Conservation (phyloP, 805 yeast species). For the Lipomyces kockii region DNA sequence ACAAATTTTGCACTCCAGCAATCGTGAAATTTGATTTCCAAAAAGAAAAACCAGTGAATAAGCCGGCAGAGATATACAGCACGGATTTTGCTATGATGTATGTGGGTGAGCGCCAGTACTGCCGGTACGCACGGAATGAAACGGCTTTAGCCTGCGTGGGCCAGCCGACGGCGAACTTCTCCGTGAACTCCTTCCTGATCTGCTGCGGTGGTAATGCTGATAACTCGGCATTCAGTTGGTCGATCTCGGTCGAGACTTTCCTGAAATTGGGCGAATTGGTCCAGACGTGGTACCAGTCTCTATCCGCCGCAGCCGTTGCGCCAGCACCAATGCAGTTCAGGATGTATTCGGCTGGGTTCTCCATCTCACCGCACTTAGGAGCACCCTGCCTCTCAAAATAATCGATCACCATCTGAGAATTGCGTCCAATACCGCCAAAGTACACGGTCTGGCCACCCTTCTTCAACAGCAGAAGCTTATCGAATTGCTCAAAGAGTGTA, state of each 20-base stretch:
- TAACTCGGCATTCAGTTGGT: conserved; percentile 43
- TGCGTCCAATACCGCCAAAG: conserved; percentile 77
- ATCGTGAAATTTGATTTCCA: conserved; percentile 58
- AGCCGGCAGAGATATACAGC: conserved; percentile 55
- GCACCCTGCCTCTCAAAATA: conserved; percentile 79
- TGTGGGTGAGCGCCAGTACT: conserved; percentile 63
- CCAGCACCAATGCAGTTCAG: conserved; percentile 79
- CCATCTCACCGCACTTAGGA: conserved; percentile 63
- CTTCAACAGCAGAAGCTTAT: conserved; percentile 68
- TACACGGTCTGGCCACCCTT: conserved; percentile 82
- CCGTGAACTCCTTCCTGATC: conserved; percentile 36
- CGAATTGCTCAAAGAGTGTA: conserved; percentile 66
- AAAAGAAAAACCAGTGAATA: conserved; percentile 75
- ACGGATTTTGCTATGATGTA: conserved; percentile 66
- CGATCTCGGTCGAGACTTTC: conserved; percentile 46
- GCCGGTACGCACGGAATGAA: conserved; percentile 49
- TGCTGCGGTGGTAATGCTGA: conserved; percentile 37
- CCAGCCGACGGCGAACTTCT: conserved; percentile 55
- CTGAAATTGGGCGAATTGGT: conserved; percentile 51
- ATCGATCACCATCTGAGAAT: conserved; percentile 59
- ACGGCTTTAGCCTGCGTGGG: conserved; percentile 52
- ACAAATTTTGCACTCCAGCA: conserved; percentile 61
- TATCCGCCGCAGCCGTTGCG: conserved; percentile 64
- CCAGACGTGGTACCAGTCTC: conserved; percentile 73
- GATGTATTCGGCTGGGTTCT: conserved; percentile 79